phyloP scores from a whole-genome alignment of 2,329 filamentous ascomycete species.

The Pseudopyricularia javanii region DNA sequence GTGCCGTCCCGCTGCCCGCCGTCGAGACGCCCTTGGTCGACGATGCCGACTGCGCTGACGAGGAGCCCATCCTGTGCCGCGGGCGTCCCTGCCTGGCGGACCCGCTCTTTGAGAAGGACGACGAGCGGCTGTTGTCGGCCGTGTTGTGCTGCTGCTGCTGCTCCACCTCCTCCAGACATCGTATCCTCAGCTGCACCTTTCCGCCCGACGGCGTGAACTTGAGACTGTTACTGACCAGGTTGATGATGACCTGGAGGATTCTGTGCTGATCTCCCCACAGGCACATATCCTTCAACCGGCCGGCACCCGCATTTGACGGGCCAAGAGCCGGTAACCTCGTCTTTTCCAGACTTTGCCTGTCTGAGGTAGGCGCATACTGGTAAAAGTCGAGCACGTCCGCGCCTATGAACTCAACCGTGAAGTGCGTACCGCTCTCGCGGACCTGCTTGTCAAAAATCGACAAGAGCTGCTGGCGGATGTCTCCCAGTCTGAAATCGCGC shows the following conservation, averaged over 20 bases:
- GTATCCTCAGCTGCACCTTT: constrained; percentile 63
- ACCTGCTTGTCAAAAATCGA: constrained; percentile 89
- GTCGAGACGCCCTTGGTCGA: constrained; percentile 25
- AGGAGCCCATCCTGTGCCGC: constrained; percentile 33
- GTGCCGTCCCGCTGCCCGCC: constrained; percentile 30
- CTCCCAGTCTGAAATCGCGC: constrained; percentile 72
- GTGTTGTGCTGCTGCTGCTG: constrained; percentile 10
- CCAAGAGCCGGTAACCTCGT: constrained; percentile 44
- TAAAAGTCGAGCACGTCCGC: not conserved
- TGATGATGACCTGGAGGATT: constrained; percentile 87
- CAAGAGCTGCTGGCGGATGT: constrained; percentile 69
- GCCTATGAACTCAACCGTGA: constrained; percentile 60
- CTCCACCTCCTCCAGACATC: constrained; percentile 53
- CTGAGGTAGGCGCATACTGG: constrained; percentile 14
- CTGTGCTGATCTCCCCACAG: constrained; percentile 88
- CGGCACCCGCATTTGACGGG: constrained; percentile 43
- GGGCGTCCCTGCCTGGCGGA: constrained; percentile 27
- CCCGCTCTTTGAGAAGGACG: constrained; percentile 35
- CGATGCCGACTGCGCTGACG: constrained; percentile 35
- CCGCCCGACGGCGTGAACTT: constrained; percentile 79
- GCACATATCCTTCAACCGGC: constrained; percentile 70
- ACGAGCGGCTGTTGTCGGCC: constrained; percentile 33
- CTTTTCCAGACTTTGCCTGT: constrained; percentile 17
- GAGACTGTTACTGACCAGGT: constrained; percentile 79
- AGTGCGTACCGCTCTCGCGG: constrained; percentile 62